Base-by-base conservation (phyloP, 371 early-diverging fungal genomes). In the Aphelidium insulamus region DNA sequence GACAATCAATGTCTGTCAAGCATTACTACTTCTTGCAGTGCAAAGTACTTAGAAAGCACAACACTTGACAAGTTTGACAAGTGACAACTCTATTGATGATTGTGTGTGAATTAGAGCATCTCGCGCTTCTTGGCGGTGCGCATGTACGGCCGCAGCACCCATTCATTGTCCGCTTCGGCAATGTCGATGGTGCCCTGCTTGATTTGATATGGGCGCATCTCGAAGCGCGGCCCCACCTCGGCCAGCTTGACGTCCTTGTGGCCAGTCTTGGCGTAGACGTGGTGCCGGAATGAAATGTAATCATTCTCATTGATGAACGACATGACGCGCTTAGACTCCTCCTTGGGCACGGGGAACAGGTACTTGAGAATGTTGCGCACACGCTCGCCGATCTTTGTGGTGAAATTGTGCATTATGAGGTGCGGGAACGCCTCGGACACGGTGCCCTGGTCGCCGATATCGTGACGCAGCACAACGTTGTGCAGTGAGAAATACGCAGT, bases 211-310 rank as follows among this genome's bases (percentile, higher is more conserved):
- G 77, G 67, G 57, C 79, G 62, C 86, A 94, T 81, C 52, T 94
- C 92, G 48, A 97, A 97, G 28, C 94, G 72, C 24, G 97, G 97
- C 0, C 92, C 91, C n/a, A 92, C 87, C 50, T 92, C 94, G 22
- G 83, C 81, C 29, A 97, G 55, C 43, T 84, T 74, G 1, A 86
- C 84, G 34, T 88, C 77, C 41, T 80, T 83, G 42, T 69, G 65
- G 24, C 67, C 72, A 23, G 72, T 66, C 55, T 86, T 83, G 30
- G 70, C 65, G 55, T 62, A 92, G 11, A 91, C 91, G 56, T 92
- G 91, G 46, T 97, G 95, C 69, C 72, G 67, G 65, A 84, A 97
- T 21, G 92, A 88, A 34, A 97, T 91, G 50, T 72, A 94, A 55
- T 97, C 97, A 42, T 69, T 76, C 34, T 86, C 73, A 50, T 95